phyloP scores from a whole-genome alignment of 805 yeast species.

The Debaryomyces castellii region DNA sequence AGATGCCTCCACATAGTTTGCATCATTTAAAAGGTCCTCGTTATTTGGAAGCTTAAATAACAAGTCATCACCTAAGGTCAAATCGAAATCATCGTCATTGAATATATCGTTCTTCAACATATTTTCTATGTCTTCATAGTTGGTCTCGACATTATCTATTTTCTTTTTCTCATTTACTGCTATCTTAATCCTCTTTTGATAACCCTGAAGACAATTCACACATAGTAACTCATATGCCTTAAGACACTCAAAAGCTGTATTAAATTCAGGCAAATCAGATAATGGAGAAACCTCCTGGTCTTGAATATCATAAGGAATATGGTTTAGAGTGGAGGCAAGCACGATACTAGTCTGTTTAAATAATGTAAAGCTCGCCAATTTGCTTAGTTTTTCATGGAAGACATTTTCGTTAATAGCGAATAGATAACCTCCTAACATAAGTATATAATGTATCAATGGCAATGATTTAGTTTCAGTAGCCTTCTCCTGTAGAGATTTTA shows the following conservation, averaged over 20 bases:
- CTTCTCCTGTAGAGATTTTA: constrained; percentile 22
- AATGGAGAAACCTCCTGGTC: constrained; percentile 33
- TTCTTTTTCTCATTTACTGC: constrained; percentile 23
- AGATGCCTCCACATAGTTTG: constrained; percentile 15
- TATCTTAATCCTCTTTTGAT: constrained; percentile 31
- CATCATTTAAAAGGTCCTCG: constrained; percentile 12
- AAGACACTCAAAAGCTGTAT: constrained; percentile 25
- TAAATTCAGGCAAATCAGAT: constrained; percentile 25
- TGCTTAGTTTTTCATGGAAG: constrained; percentile 25
- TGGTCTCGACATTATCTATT: constrained; percentile 4
- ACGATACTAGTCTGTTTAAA: constrained; percentile 23
- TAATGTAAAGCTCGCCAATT: constrained; percentile 27
- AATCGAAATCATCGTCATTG: constrained; percentile 23
- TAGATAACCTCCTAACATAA: constrained; percentile 27
- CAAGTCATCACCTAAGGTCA: constrained; percentile 16
- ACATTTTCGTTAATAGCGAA: constrained; percentile 38
- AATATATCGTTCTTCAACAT: constrained; percentile 20
- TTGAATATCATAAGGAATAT: constrained; percentile 44
- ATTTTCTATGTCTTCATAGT: constrained; percentile 17
- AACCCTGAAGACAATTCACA: constrained; percentile 33
- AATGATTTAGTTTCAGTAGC: constrained; percentile 10
- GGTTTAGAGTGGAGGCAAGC: constrained; percentile 28
- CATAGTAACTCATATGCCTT: constrained; percentile 26
- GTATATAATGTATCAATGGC: constrained; percentile 36
- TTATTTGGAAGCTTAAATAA: constrained; percentile 16